These are phyloP conservation scores for Mortierella polycephala DNA, from an alignment of 371 early-diverging fungal species.

Conservation along the genomic window DNA sequence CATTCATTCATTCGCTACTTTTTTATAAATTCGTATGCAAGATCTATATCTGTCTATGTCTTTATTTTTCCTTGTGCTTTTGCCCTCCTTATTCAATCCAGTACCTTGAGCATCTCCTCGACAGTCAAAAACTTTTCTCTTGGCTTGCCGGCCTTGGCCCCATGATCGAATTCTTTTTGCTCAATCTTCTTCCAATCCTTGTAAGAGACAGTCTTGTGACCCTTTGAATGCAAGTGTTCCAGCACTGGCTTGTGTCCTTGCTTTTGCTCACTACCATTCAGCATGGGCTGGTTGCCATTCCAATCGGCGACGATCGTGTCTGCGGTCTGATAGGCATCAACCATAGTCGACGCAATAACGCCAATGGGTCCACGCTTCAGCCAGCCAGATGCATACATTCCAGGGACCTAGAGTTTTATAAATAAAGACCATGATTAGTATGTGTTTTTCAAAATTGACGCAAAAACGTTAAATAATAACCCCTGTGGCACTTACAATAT, in stretches of 20 bases:
- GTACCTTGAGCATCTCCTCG: constrained; percentile 72
- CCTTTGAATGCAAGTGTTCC: constrained; percentile 17
- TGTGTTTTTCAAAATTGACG: neutral
- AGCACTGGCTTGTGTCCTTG: constrained; percentile 38
- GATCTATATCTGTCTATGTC: constrained; percentile 2
- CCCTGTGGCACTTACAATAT: constrained; percentile 47
- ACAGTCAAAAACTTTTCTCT: constrained; percentile 82
- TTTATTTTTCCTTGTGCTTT: neutral
- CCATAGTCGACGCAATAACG: constrained; percentile 95
- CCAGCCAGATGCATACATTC: constrained; percentile 94
- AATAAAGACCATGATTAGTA: neutral
- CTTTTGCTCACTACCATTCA: constrained; percentile 25
- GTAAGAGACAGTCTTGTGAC: constrained; percentile 68
- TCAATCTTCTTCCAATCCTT: constrained; percentile 88
- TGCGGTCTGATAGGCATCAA: constrained; percentile 92
- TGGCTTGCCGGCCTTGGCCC: constrained; percentile 75
- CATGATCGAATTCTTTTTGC: constrained; percentile 75
- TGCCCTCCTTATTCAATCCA: constrained; percentile 12
- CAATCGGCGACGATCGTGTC: constrained; percentile 55
- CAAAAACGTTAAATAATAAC: neutral
- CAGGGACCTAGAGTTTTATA: constrained; percentile 56
- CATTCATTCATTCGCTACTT: neutral
- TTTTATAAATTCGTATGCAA: constrained; percentile 1
- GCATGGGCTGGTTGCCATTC: constrained; percentile 26
- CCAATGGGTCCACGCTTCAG: constrained; percentile 94